Base-by-base conservation (phyloP, 2,329 filamentous ascomycete genomes). In the Bertia moriformis region DNA sequence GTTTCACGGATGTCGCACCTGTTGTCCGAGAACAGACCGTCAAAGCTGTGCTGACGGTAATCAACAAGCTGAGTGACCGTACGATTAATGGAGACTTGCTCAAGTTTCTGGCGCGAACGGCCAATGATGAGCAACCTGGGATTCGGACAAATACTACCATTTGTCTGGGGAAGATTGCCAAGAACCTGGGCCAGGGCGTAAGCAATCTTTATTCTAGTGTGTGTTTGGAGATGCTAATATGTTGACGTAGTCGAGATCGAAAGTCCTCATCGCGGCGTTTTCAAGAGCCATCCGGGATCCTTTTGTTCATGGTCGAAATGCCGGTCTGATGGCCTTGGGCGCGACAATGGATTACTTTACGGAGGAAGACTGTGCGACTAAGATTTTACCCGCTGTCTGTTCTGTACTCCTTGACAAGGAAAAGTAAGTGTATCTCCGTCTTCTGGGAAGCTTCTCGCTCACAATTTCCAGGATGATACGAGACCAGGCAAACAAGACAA, bases 111-210 rank as follows among this genome's bases (percentile, higher is more conserved):
- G 91, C 91, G 33, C 95, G 93, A 57, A 95, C 89, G 1, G 87
- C 91, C 36, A 98, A 96, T 49, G 91, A 98, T 45, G 91, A 96
- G 50, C 89, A 98, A 52, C 87, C 91, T 1, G 91, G 91, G 1
- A 98, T 98, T 46, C 76, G 91, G 44, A 98, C 91, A 5, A 98
- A 98, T 55, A 98, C 91, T 0, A 98, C 91, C 1, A 98, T 98
- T 41, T 96, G 89, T 54, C 63, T 98, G 1, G 91, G 91, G 17
- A 96, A 95, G 53, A 95, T 98, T 48, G 88, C 91, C 13, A 88
- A 86, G 49, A 83, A 93, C 49, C 66, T 98, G 1, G 85, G 86
- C 10, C 32, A 35, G 17, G 15, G 32, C 15, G 32, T 35, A 17
- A 35, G 32, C 17, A 7, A 27, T 7, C 7, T n/a, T 29, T 29